Evolutionary conservation across 1,284 basidiomycete genomes (phyloP).

Genomic region (Ceraceosorus guamensis): DNA sequence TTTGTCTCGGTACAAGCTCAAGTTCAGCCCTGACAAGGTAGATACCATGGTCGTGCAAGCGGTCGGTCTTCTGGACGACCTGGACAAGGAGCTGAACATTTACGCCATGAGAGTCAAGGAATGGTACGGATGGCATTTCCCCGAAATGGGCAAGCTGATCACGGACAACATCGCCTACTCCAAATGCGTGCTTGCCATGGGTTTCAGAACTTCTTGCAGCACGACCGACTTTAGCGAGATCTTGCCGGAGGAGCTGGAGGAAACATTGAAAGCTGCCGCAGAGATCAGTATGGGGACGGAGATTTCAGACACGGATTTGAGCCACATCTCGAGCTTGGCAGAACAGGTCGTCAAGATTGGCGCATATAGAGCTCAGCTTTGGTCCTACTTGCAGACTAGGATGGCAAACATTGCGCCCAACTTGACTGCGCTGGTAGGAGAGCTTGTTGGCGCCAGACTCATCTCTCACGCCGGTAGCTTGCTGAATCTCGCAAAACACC

Average conservation of each 20-base stretch:
- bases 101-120: constrained; percentile 99
- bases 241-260: constrained; percentile 77
- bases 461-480: constrained; percentile 95
- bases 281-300: constrained; percentile 97
- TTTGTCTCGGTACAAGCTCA: constrained; percentile 94
- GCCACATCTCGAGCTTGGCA: constrained; percentile 87
- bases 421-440: constrained; percentile 87
- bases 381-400: constrained; percentile 88
- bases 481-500: constrained; percentile 88
- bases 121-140: constrained; percentile 99
- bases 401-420: constrained; percentile 98
- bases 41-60: constrained; percentile 99
- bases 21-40: constrained; percentile 98
- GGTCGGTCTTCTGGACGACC: constrained; percentile 92
- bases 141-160: constrained; percentile 97
- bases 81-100: constrained; percentile 99
- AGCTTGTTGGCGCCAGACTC: constrained; percentile 88
- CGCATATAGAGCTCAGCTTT: constrained; percentile 83
- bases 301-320: constrained; percentile 89
- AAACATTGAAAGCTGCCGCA: constrained; percentile 81
- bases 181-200: constrained; percentile 53
- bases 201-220: constrained; percentile 72
- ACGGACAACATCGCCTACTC: constrained; percentile 95
- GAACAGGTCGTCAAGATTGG: constrained; percentile 96
- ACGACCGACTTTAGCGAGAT: constrained; percentile 78